phyloP scores from a whole-genome alignment of 1,284 basidiomycete species.

The Sanghuangporus weigelae region DNA sequence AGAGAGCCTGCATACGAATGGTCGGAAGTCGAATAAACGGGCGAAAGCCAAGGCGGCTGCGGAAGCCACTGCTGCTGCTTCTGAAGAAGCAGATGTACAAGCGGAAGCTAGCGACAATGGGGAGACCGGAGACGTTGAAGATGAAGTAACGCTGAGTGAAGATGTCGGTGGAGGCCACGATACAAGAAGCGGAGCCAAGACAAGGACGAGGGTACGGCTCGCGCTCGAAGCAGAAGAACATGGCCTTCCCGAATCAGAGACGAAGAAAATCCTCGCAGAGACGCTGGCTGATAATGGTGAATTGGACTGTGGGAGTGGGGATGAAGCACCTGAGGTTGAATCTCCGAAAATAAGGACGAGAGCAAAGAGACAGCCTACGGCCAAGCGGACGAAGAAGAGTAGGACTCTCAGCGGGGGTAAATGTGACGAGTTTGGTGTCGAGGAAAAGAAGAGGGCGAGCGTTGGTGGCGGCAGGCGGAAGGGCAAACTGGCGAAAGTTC shows the following conservation, averaged over 20 bases:
- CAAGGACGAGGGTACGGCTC: neutral
- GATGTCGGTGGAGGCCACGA: neutral
- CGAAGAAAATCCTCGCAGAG: neutral
- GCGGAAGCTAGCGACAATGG: neutral
- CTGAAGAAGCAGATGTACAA: neutral
- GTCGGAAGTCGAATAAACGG: constrained; percentile 41
- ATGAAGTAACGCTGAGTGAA: neutral
- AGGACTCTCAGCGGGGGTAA: neutral
- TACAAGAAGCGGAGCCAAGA: neutral
- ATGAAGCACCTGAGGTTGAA: constrained; percentile 5
- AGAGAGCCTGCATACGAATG: constrained; percentile 45
- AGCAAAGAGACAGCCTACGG: neutral
- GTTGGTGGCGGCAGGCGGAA: neutral
- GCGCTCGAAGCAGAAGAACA: constrained; percentile 13
- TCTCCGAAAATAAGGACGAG: neutral
- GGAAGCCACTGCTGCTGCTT: neutral
- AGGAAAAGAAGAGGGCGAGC: neutral
- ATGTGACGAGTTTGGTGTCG: too few relatives aligned
- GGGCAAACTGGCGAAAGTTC: neutral
- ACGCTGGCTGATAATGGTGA: neutral
- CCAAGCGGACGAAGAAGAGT: neutral
- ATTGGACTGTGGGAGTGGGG: constrained; percentile 15
- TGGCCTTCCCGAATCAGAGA: neutral
- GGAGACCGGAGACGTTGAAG: neutral
- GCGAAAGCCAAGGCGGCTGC: constrained; percentile 4